Percentiles rank a stretch among this genome's conserved stretches.
phyloP scores from a whole-genome alignment of 345 rosid species.

The sweet orange (Citrus sinensis) region DNA sequence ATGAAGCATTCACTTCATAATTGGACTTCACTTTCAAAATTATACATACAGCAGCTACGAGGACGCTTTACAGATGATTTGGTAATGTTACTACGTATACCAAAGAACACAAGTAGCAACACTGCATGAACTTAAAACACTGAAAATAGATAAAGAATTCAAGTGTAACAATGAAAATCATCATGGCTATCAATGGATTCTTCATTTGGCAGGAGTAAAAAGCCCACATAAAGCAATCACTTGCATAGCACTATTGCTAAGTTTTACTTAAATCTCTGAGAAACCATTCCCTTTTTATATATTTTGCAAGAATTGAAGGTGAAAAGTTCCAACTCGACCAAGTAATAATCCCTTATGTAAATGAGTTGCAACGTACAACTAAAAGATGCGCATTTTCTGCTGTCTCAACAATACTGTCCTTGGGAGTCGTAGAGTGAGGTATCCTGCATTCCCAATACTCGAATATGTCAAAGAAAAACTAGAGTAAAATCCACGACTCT shows the following conservation, averaged over 20 bases:
- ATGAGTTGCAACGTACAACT: not conserved
- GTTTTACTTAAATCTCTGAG: not conserved
- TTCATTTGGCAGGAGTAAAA: not conserved
- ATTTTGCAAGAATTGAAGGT: not conserved
- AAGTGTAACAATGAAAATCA: not conserved
- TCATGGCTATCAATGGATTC: not conserved
- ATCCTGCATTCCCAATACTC: not conserved
- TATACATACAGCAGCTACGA: too few species aligned
- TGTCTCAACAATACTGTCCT: too few species aligned
- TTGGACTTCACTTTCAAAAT: too few species aligned
- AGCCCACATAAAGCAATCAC: not conserved
- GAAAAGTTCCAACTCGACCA: not conserved
- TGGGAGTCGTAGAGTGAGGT: too few species aligned
- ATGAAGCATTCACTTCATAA: too few species aligned
- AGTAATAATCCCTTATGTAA: not conserved
- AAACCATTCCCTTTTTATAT: not conserved
- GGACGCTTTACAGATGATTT: not conserved
- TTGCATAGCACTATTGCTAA: not conserved
- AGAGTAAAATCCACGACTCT: too few species aligned
- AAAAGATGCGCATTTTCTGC: too few species aligned
- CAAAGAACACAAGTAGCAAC: not conserved
- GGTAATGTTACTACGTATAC: not conserved
- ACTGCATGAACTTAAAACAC: not conserved
- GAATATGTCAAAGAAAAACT: not conserved
- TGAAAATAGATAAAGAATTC: not conserved